Conservation (phyloP, 208 protist genomes). For the Leptomonas seymouri region DNA sequence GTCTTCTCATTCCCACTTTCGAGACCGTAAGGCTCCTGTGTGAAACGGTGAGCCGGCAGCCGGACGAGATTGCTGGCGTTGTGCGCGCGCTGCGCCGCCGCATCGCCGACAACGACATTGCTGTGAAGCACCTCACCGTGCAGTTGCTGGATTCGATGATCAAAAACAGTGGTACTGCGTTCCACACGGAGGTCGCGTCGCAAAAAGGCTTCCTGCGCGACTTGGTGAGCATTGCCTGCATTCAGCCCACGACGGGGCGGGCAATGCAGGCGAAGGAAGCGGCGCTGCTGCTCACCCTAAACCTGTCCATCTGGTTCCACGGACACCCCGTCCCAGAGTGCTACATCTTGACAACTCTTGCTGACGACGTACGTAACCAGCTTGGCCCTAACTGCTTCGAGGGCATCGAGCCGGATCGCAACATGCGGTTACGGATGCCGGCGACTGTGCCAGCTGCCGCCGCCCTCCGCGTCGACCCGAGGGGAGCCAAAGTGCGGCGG, state of each 20-base stretch:
- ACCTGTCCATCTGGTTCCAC: conserved; percentile 87
- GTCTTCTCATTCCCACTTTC: conserved; percentile 52
- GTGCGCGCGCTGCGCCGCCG: conserved; percentile 80
- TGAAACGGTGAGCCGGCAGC: conserved; percentile 60
- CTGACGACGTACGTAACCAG: conserved; percentile 61
- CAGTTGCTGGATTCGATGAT: conserved; percentile 71
- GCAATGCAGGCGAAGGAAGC: conserved; percentile 59
- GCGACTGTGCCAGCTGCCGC: not conserved
- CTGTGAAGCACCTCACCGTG: conserved; percentile 76
- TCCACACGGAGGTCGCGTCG: conserved; percentile 72
- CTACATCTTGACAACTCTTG: conserved; percentile 68
- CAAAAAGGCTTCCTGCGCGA: conserved; percentile 85
- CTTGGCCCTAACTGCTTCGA: conserved; percentile 77
- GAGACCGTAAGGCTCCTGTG: conserved; percentile 79
- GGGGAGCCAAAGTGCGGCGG: not conserved
- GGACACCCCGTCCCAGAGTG: conserved; percentile 62
- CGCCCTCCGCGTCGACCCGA: not conserved
- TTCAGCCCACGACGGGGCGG: conserved; percentile 47
- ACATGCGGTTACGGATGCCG: conserved; percentile 29
- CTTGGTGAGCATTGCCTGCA: conserved; percentile 64
- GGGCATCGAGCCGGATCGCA: conserved; percentile 59
- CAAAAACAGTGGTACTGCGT: conserved; percentile 52
- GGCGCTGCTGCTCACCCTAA: conserved; percentile 72
- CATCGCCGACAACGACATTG: conserved; percentile 58
- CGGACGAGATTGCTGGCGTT: conserved; percentile 63